Percentiles rank a stretch among this genome's conserved stretches.
These are phyloP conservation scores for Protomyces gravidus DNA, from an alignment of 1,139 yeast genomes.

Conservation along the genomic window DNA sequence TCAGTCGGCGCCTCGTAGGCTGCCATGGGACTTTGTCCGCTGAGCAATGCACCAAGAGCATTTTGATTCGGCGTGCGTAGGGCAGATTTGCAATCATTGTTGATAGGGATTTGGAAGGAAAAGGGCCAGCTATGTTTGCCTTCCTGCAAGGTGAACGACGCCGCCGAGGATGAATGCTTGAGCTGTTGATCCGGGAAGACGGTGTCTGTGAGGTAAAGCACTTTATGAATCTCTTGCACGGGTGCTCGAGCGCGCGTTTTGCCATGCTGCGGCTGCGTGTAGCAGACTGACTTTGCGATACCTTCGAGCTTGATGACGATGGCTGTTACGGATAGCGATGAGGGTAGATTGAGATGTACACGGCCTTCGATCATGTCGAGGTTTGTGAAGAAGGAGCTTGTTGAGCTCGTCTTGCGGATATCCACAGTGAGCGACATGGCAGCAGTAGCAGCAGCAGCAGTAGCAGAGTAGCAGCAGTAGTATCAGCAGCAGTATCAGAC, in stretches of 20 bases:
- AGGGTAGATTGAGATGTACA: conserved; percentile 47
- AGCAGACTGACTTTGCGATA: conserved; percentile 40
- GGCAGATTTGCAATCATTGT: conserved; percentile 48
- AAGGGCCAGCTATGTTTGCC: conserved; percentile 60
- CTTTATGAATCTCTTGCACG: conserved; percentile 50
- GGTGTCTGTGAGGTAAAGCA: conserved; percentile 50
- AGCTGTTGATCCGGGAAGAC: conserved; percentile 16
- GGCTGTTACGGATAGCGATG: conserved; percentile 50
- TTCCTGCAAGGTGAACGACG: conserved; percentile 58
- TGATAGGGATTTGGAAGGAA: conserved; percentile 52
- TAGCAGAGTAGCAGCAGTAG: too few relatives aligned
- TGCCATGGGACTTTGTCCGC: background rate
- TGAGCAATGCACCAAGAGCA: conserved; percentile 10
- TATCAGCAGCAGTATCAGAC: too few relatives aligned
- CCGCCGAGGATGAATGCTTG: conserved; percentile 6
- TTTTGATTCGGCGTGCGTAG: conserved; percentile 33
- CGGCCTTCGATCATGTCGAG: conserved; percentile 51
- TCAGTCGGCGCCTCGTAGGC: conserved; percentile 38
- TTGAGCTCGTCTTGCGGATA: background rate
- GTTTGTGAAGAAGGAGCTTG: conserved; percentile 42
- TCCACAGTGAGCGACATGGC: background rate
- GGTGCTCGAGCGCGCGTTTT: conserved; percentile 33
- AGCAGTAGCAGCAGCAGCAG: too few relatives aligned
- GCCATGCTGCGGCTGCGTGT: conserved; percentile 41
- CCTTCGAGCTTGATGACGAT: conserved; percentile 63